phyloP scores from a whole-genome alignment of 2,329 filamentous ascomycete genomes.

The Lecanicillium sp. region DNA sequence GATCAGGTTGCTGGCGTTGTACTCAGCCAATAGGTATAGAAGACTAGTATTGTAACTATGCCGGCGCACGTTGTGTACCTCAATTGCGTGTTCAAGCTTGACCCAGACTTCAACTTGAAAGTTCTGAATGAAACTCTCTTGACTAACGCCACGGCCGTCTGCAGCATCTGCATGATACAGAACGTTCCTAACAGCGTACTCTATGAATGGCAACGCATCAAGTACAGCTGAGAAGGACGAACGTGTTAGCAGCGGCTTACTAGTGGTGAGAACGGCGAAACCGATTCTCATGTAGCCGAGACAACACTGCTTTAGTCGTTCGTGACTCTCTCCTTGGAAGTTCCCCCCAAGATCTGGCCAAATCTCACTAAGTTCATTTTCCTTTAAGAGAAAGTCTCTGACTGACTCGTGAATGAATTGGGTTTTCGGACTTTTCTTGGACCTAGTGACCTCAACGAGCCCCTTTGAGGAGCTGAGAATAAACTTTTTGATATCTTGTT shows the following conservation, averaged over 20 bases:
- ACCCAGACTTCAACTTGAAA: constrained; percentile 7
- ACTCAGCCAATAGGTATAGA: constrained; percentile 9
- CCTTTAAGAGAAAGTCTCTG: constrained; percentile 34
- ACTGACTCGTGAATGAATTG: constrained; percentile 46
- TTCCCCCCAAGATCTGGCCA: background rate
- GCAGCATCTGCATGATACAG: constrained; percentile 13
- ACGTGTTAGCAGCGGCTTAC: too few relatives aligned
- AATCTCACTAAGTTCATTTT: constrained; percentile 17
- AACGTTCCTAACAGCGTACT: constrained; percentile 10
- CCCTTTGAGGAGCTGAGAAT: constrained; percentile 36
- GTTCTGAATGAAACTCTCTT: background rate
- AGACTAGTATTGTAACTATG: constrained; percentile 2
- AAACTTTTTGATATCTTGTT: constrained; percentile 20
- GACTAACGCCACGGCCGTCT: background rate
- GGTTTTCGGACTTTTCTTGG: constrained; percentile 13
- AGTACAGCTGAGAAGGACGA: too few relatives aligned
- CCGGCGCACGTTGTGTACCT: background rate
- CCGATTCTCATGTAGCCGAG: background rate
- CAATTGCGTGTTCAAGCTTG: background rate
- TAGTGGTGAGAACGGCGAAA: too few relatives aligned
- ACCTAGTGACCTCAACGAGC: constrained; percentile 29
- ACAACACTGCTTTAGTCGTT: constrained; percentile 11
- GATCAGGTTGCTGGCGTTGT: background rate
- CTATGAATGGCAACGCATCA: constrained; percentile 10
- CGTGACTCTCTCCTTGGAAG: constrained; percentile 7